Evolutionary conservation across 176 grass and related monocot genomes (phyloP).

Genomic region (Eremochloa ophiuroides): DNA sequence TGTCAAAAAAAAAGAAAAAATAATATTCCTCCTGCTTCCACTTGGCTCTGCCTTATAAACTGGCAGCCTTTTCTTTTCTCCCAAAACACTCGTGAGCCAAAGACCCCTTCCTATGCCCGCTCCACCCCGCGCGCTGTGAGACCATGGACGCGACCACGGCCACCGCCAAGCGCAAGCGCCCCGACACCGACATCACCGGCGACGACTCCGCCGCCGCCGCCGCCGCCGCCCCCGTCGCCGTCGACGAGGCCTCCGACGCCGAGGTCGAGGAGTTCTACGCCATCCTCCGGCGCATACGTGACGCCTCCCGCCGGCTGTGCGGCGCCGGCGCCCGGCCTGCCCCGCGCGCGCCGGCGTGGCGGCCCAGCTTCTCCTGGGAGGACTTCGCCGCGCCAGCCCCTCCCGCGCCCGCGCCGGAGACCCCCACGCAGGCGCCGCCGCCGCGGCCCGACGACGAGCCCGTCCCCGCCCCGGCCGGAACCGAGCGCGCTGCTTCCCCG

Average conservation of each 20-base stretch:
- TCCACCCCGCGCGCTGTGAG: not conserved
- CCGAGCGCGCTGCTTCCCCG: not conserved
- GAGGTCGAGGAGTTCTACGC: slow-evolving; percentile 95
- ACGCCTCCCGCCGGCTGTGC: slow-evolving; percentile 32
- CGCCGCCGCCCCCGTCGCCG: not conserved
- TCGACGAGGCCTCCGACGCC: slow-evolving; percentile 49
- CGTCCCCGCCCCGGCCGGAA: not conserved
- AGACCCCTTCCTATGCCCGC: not conserved
- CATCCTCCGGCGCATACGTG: slow-evolving; percentile 68
- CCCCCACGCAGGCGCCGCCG: not conserved
- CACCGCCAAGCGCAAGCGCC: slow-evolving; percentile 32
- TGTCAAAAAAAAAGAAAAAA: not conserved
- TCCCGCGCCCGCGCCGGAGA: too few relatives aligned
- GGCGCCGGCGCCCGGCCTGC: not conserved
- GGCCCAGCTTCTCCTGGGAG: slow-evolving; percentile 69
- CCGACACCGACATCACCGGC: not conserved
- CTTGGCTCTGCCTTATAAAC: not conserved
- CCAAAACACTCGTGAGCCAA: not conserved
- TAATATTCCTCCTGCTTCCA: not conserved
- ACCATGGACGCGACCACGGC: slow-evolving; percentile 18
- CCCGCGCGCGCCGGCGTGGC: slow-evolving; percentile 37
- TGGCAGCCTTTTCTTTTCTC: not conserved
- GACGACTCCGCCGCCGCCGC: not conserved
- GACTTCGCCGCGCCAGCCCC: slow-evolving; percentile 39
- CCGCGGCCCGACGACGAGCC: slow-evolving; percentile 31